Conservation (phyloP, 139 green algal genomes). For the Ostreobium quekettii region DNA sequence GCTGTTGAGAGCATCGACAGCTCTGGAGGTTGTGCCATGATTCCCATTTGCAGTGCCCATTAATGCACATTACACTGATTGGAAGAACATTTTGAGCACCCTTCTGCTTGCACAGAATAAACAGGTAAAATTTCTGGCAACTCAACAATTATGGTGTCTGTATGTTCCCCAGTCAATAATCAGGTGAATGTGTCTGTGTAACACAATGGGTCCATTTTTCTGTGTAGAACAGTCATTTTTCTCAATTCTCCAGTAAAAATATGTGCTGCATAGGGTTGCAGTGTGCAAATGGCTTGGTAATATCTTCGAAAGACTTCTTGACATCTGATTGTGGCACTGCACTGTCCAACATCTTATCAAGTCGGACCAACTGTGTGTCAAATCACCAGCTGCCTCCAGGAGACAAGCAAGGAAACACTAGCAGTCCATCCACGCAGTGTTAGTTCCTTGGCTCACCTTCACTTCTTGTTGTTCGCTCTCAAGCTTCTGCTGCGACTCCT, state of each 20-base stretch:
- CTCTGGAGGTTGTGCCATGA: too few relatives aligned
- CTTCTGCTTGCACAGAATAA: not conserved
- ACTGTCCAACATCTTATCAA: too few relatives aligned
- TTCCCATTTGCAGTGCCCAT: not conserved
- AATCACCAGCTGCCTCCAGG: too few relatives aligned
- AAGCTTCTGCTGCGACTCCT: not conserved
- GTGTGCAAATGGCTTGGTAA: not conserved
- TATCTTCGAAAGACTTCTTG: not conserved
- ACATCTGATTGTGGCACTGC: not conserved
- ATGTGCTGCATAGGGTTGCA: not conserved
- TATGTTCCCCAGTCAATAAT: too few relatives aligned
- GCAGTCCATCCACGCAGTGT: too few relatives aligned
- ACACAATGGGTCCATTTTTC: not conserved
- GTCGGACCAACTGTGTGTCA: too few relatives aligned
- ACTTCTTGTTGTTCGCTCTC: slow-evolving; percentile 17
- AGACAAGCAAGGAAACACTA: too few relatives aligned
- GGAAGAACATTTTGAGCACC: slow-evolving; percentile 1
- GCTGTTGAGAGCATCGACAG: too few relatives aligned
- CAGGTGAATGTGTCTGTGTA: not conserved
- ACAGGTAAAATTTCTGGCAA: not conserved
- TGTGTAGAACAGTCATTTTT: not conserved
- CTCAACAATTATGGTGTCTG: too few relatives aligned
- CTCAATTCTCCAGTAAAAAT: not conserved
- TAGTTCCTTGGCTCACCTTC: not conserved
- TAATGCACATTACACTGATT: not conserved